Evolutionary conservation across 495 filamentous ascomycete genomes (phyloP).

Genomic region (Penicillium salamii): DNA sequence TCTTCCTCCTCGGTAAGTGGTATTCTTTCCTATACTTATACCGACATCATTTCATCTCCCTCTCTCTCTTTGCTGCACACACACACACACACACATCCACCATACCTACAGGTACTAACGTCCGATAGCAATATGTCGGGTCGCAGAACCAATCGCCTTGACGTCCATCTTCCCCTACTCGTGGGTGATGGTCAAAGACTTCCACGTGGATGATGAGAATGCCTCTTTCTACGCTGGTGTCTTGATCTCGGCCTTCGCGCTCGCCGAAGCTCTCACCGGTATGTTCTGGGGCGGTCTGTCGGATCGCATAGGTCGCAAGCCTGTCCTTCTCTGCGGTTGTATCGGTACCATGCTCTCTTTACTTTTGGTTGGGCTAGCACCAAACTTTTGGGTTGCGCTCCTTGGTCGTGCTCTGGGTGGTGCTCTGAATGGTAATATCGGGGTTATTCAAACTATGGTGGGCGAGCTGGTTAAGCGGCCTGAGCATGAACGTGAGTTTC

Average conservation of each 20-base stretch:
- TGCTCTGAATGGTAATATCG: slow-evolving; percentile 81
- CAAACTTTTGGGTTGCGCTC: slow-evolving; percentile 76
- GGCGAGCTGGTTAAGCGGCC: slow-evolving; percentile 75
- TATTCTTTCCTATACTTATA: too few relatives aligned
- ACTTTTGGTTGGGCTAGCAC: slow-evolving; percentile 77
- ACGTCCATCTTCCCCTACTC: slow-evolving; percentile 88
- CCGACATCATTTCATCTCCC: neutral
- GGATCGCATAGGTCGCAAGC: slow-evolving; percentile 80
- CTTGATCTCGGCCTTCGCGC: slow-evolving; percentile 78
- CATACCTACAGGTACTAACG: too few relatives aligned
- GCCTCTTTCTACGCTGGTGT: slow-evolving; percentile 83
- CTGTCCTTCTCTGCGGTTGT: slow-evolving; percentile 75
- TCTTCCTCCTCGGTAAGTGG: slow-evolving; percentile 68
- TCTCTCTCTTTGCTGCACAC: slow-evolving; percentile 15
- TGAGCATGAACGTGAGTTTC: slow-evolving; percentile 73
- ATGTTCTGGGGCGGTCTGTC: slow-evolving; percentile 84
- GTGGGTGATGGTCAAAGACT: slow-evolving; percentile 75
- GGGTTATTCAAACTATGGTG: slow-evolving; percentile 91
- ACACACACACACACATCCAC: too few relatives aligned
- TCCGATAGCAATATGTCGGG: slow-evolving; percentile 63
- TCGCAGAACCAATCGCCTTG: slow-evolving; percentile 85
- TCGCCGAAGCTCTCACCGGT: slow-evolving; percentile 76
- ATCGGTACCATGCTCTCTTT: slow-evolving; percentile 76
- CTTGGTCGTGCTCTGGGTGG: slow-evolving; percentile 74
- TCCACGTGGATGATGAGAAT: slow-evolving; percentile 65